Evolutionary conservation across 768 basidiomycete genomes (phyloP).

Genomic region (Trametes coccinea): DNA sequence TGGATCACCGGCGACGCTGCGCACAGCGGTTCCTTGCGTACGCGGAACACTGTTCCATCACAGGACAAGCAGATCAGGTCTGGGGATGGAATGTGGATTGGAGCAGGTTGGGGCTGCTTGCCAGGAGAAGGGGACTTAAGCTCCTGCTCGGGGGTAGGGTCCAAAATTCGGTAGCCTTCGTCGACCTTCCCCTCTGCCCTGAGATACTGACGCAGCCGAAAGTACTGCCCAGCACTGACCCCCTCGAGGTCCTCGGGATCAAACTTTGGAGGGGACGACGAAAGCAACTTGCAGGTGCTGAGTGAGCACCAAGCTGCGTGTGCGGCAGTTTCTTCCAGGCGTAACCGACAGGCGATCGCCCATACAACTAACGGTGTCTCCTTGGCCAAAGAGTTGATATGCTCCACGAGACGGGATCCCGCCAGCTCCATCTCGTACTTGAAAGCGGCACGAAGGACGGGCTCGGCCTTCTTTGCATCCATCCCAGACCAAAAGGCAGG

Average conservation of each 20-base stretch:
- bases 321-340: neutral
- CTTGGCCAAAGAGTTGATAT: neutral
- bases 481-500: conserved; percentile 20
- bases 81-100: too few relatives aligned
- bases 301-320: neutral
- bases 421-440: neutral
- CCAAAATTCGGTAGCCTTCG: too few relatives aligned
- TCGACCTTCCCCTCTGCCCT: too few relatives aligned
- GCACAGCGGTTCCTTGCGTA: too few relatives aligned
- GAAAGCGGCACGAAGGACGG: neutral
- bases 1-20: too few relatives aligned
- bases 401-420: neutral
- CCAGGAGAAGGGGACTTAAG: too few relatives aligned
- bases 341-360: conserved; percentile 6
- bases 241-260: neutral
- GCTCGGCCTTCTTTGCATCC: conserved; percentile 12
- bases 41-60: too few relatives aligned
- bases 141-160: too few relatives aligned
- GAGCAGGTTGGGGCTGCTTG: too few relatives aligned
- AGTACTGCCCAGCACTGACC: conserved; percentile 5
- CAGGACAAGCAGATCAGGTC: too few relatives aligned
- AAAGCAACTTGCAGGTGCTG: neutral
- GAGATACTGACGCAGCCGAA: neutral
- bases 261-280: neutral
- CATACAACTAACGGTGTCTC: neutral